phyloP scores from a whole-genome alignment of 768 basidiomycete species.

The Tulasnella sp. region DNA sequence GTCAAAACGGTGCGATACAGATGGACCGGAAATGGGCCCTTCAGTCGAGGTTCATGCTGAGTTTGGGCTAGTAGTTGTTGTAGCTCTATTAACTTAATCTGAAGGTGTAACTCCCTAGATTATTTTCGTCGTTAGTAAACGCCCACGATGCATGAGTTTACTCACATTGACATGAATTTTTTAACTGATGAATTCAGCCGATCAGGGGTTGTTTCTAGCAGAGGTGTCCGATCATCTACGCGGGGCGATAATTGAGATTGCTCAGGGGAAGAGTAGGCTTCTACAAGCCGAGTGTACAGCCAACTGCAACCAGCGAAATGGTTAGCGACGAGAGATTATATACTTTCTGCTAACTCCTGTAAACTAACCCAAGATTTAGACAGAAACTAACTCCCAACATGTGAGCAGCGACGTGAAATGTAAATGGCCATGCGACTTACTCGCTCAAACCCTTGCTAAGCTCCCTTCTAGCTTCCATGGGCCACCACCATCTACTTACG shows the following conservation, averaged over 20 bases:
- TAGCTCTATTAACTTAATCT: constrained; percentile 77
- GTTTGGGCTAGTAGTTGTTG: constrained; percentile 79
- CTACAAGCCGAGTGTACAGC: constrained; percentile 85
- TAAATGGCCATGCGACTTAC: constrained; percentile 36
- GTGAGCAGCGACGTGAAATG: background rate
- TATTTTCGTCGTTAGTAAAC: background rate
- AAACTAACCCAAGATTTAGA: constrained; percentile 78
- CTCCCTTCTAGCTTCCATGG: constrained; percentile 82
- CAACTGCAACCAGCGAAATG: too few species aligned
- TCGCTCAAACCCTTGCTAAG: constrained; percentile 75
- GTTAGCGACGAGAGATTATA: too few species aligned
- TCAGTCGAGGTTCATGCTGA: constrained; percentile 84
- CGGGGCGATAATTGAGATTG: constrained; percentile 12
- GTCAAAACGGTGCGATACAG: constrained; percentile 75
- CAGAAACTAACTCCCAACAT: constrained; percentile 49
- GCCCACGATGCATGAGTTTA: constrained; percentile 10
- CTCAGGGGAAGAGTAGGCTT: constrained; percentile 62
- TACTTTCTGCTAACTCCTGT: too few species aligned
- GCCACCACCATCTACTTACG: constrained; percentile 90
- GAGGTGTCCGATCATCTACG: too few species aligned
- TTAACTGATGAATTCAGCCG: constrained; percentile 42
- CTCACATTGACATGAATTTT: constrained; percentile 88
- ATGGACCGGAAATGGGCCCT: constrained; percentile 84
- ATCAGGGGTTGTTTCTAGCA: constrained; percentile 6
- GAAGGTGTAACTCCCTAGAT: constrained; percentile 83